phyloP scores from a whole-genome alignment of 441 rosid species.

The Pelargonium myrrhifolium region DNA sequence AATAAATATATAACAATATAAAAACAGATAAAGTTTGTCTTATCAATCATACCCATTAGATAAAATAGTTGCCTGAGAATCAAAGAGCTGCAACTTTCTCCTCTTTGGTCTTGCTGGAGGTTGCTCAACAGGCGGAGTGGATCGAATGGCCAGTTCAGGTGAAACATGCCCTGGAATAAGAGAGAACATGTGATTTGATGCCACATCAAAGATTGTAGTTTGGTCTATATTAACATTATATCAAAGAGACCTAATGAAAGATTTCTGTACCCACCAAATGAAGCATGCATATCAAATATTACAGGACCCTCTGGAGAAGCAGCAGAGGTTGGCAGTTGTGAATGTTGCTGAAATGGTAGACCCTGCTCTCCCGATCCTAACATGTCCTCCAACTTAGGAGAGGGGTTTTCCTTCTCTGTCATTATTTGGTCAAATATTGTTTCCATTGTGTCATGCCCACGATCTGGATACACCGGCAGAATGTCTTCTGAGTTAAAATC shows the following conservation, averaged over 20 bases:
- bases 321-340: slow-evolving; percentile 35
- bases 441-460: slow-evolving; percentile 21
- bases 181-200: background rate
- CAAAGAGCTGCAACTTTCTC: slow-evolving; percentile 44
- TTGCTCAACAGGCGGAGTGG: slow-evolving; percentile 49
- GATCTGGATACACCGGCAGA: slow-evolving; percentile 24
- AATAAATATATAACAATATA: background rate
- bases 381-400: slow-evolving; percentile 35
- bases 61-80: slow-evolving; percentile 13
- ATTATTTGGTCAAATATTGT: slow-evolving; percentile 22
- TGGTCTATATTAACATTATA: background rate
- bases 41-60: slow-evolving; percentile 2
- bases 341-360: slow-evolving; percentile 33
- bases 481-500: slow-evolving; percentile 25
- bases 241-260: slow-evolving; percentile 1
- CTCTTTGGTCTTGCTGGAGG: slow-evolving; percentile 37
- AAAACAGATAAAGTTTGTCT: background rate
- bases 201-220: background rate
- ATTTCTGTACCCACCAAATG: slow-evolving; percentile 38
- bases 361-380: slow-evolving; percentile 32
- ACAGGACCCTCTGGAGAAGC: slow-evolving; percentile 31
- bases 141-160: slow-evolving; percentile 45
- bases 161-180: slow-evolving; percentile 38
- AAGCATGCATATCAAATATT: slow-evolving; percentile 14
- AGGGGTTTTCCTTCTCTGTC: slow-evolving; percentile 33